phyloP scores from a whole-genome alignment of 2,329 filamentous ascomycete species.

The Mycosphaerella sp. region DNA sequence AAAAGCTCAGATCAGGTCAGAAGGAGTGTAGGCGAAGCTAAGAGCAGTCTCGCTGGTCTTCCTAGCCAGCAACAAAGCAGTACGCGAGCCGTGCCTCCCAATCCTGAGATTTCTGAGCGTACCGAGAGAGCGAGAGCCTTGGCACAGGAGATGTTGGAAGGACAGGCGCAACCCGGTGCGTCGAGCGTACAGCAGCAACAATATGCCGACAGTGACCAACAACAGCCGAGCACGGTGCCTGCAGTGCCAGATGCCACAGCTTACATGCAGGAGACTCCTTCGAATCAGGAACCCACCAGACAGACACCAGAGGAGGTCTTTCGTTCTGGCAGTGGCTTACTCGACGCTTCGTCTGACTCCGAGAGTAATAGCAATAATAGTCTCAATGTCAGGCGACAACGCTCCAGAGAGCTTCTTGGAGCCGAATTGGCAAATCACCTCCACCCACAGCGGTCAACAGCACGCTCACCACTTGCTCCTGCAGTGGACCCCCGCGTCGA shows the following conservation, averaged over 20 bases:
- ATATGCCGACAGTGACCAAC: not conserved
- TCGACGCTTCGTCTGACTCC: conserved; percentile 34
- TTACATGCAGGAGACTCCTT: conserved; percentile 4
- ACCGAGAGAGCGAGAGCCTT: conserved; percentile 8
- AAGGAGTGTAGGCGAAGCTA: conserved; percentile 13
- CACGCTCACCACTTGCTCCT: conserved; percentile 25
- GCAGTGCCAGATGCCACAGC: not conserved
- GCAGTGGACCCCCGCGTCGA: conserved; percentile 25
- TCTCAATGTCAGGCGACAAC: conserved; percentile 10
- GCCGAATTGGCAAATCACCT: conserved; percentile 14
- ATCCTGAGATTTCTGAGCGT: conserved; percentile 8
- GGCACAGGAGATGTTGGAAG: conserved; percentile 14
- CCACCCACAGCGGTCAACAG: conserved; percentile 14
- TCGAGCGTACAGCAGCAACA: not conserved
- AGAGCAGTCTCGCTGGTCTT: conserved; percentile 13
- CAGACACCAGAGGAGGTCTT: conserved; percentile 26
- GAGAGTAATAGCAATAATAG: conserved; percentile 15
- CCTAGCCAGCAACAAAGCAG: conserved; percentile 21
- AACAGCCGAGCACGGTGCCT: not conserved
- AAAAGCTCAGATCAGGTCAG: conserved; percentile 37
- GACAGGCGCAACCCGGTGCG: conserved; percentile 13
- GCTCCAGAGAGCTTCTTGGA: conserved; percentile 23
- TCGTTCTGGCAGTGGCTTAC: conserved; percentile 33
- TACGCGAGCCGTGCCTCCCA: not conserved
- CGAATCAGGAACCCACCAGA: conserved; percentile 1